These are phyloP conservation scores for Trichosporon ovoides DNA, from an alignment of 1,284 basidiomycete genomes.

Conservation along the genomic window DNA sequence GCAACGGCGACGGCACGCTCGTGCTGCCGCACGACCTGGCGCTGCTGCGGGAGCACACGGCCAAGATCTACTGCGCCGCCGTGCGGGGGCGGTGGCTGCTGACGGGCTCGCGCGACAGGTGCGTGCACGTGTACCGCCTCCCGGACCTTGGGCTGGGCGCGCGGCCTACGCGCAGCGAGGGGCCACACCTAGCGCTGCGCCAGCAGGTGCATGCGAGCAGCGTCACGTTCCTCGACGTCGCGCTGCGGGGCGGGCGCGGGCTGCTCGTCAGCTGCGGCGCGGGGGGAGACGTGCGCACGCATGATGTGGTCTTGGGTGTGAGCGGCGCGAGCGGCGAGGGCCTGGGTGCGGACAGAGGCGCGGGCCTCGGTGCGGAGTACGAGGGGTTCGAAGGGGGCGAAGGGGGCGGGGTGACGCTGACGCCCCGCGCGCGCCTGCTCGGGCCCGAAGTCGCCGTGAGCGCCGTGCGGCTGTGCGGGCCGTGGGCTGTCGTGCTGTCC, in stretches of 20 bases:
- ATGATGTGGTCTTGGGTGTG: slow-evolving; percentile 54
- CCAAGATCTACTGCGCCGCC: slow-evolving; percentile 71
- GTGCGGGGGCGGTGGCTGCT: slow-evolving; percentile 65
- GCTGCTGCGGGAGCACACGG: slow-evolving; percentile 16
- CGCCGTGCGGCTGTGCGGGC: slow-evolving; percentile 66
- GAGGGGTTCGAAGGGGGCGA: no score
- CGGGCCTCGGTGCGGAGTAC: no score
- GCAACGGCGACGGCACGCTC: background rate
- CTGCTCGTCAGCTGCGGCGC: slow-evolving; percentile 68
- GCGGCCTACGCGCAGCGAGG: background rate
- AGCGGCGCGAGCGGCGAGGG: background rate
- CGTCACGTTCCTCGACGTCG: slow-evolving; percentile 71
- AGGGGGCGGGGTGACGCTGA: no score
- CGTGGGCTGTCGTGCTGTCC: slow-evolving; percentile 82
- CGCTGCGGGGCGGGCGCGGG: slow-evolving; percentile 47
- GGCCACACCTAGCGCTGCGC: slow-evolving; percentile 52
- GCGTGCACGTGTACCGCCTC: slow-evolving; percentile 40
- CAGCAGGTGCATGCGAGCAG: slow-evolving; percentile 66
- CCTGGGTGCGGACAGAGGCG: no score
- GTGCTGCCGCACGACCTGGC: slow-evolving; percentile 13
- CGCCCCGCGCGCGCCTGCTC: slow-evolving; percentile 51
- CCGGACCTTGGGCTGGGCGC: background rate
- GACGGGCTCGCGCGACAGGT: slow-evolving; percentile 74
- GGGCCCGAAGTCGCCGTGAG: slow-evolving; percentile 75
- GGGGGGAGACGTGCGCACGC: slow-evolving; percentile 72